These are phyloP conservation scores for Fusarium palustre DNA, from an alignment of 2,329 filamentous ascomycete genomes.

Conservation along the genomic window DNA sequence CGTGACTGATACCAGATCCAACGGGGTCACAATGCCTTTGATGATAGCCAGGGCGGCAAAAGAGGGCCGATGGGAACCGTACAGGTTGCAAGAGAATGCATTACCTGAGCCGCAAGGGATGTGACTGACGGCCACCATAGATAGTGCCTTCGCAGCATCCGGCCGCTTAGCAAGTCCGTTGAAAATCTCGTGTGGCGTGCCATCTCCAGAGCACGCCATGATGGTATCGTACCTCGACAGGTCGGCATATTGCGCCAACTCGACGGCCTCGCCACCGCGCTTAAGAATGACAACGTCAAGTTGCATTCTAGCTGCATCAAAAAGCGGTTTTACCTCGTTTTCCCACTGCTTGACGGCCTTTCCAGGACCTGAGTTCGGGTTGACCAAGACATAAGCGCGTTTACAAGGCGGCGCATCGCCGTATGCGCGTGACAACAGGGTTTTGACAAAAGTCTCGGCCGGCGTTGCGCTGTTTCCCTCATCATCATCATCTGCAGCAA, in stretches of 20 bases:
- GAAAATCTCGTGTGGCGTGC: constrained; percentile 91
- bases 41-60: constrained; percentile 84
- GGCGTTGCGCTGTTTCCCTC: constrained; percentile 50
- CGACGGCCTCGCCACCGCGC: constrained; percentile 79
- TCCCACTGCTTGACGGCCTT: constrained; percentile 78
- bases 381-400: constrained; percentile 88
- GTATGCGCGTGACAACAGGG: constrained; percentile 78
- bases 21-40: constrained; percentile 84
- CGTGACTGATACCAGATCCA: constrained; percentile 90
- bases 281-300: constrained; percentile 80
- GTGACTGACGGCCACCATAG: constrained; percentile 83
- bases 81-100: constrained; percentile 89
- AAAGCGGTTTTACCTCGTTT: constrained; percentile 80
- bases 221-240: constrained; percentile 86
- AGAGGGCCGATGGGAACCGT: constrained; percentile 80
- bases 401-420: constrained; percentile 74
- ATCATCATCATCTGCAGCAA: constrained; percentile 50
- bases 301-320: constrained; percentile 82
- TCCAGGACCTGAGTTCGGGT: constrained; percentile 90
- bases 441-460: constrained; percentile 71
- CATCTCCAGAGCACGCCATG: constrained; percentile 91
- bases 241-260: constrained; percentile 80
- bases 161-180: constrained; percentile 85
- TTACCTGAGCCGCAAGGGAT: constrained; percentile 95
- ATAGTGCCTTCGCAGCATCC: constrained; percentile 80